Base-by-base conservation (phyloP, 805 yeast genomes). In the Monosporozyma solicola region DNA sequence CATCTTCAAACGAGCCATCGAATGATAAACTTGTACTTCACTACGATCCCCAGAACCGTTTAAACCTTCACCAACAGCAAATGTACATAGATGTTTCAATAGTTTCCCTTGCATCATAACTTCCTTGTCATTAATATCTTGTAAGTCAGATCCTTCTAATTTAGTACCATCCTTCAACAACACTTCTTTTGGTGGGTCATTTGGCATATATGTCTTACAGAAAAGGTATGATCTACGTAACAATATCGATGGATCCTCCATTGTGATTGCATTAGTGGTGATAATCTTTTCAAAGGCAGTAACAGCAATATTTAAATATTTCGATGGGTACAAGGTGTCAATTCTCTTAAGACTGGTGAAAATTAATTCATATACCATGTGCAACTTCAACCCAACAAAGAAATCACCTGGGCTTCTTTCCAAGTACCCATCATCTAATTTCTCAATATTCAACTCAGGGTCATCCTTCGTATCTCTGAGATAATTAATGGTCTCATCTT, bases 251-350 rank as follows among this genome's bases (percentile, higher is more conserved):
- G 68, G 57, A 33, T 74, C 74, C 10, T 58, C 60, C 32, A 65
- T 58, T 32, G 55, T 54, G 20, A 68, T 69, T 5, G 69, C 63
- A 56, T 81, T 80, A 8, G 65, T 56, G 35, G 75, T 72, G 15
- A 80, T 64, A 35, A 80, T 75, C 49, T 80, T 80, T 51, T 84
- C 68, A 39, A 83, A 65, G 0, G 89, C 74, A 1, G 85, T 65
- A 0, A 83, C 77, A 0, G 84, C 80, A 78, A 87, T 84, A 1
- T 85, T 76, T 48, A 91, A 70, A 62, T 87, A 90, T 56, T 85
- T 80, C 0, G 96, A 85, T 7, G 97, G 97, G 62, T 84, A 82
- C 20, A 80, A 65, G 0, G 95, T 86, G 41, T 74, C 72, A 55
- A 88, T 83, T 54, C 83, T 72, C 57, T 77, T 79, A 60, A 87